Base-by-base conservation (phyloP, 2,329 filamentous ascomycete genomes). In the Arthrinium puccinioides region DNA sequence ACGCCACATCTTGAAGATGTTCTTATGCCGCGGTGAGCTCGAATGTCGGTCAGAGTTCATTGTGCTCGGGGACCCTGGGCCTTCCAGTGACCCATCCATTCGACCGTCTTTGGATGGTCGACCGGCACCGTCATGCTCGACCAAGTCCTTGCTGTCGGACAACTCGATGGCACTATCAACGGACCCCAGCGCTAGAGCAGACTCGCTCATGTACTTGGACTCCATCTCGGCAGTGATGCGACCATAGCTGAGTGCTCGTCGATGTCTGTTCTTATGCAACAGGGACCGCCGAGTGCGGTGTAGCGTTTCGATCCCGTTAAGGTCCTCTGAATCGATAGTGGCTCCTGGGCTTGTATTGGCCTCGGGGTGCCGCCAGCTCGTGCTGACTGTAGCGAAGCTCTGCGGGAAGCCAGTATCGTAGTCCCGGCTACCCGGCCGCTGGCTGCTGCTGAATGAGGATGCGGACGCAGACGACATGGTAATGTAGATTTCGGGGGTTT, bases 361-460 rank as follows among this genome's bases (percentile, higher is more conserved):
- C 14, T 79, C 75, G 16, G 78, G 78, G 42, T 82, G 76, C 15
- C 72, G 74, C 13, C 76, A 62, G 3, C 76, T 78, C 11, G 78
- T 82, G 48, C 79, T 82, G 43, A 69, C 64, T 31, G 47, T 37
- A 25, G 51, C 48, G 32, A 57, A 56, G 7, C 48, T 52, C 14
- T 64, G 62, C 51, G 48, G 55, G 29, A 57, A 59, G 20, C 55
- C 55, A 14, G 55, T 59, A 28, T 57, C 50, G 37, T 54, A 48
- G 24, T 52, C 47, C 21, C 53, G 52, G 38, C 52, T 56, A n/a
- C 45, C 44, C 16, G 49, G 50, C 24, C 53, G 51, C 35, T 48
- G 55, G 43, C 44, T 44, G 42, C 41, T 53, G 23, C 42, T 41
- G 31, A 33, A 23, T 20, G 21, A 23, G 23, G 44, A 48, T 11